These are phyloP conservation scores for Daldinia vernicosa DNA, from an alignment of 495 filamentous ascomycete genomes.

Conservation along the genomic window DNA sequence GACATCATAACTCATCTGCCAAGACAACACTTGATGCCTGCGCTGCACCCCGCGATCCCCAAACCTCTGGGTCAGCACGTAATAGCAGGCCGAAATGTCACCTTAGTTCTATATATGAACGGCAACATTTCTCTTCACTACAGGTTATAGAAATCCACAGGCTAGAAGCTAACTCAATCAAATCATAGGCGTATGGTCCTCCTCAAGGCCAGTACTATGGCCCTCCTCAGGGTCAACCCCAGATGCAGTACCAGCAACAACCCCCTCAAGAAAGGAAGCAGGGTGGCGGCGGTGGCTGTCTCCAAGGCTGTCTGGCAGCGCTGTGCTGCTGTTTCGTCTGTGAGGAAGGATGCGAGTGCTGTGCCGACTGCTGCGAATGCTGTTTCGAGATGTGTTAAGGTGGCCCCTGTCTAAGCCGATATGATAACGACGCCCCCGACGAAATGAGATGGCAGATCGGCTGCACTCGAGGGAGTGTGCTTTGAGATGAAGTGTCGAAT, in stretches of 20 bases:
- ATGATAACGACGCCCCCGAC: conserved; percentile 26
- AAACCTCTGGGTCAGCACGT: conserved; percentile 13
- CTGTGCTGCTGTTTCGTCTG: conserved; percentile 83
- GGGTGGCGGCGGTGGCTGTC: conserved; percentile 66
- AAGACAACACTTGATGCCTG: conserved; percentile 19
- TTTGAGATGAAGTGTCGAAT: conserved; percentile 13
- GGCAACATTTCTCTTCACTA: background rate
- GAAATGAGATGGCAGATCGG: conserved; percentile 16
- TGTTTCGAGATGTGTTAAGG: conserved; percentile 62
- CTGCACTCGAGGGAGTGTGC: background rate
- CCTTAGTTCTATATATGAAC: conserved; percentile 9
- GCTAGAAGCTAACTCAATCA: conserved; percentile 18
- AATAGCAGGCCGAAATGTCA: conserved; percentile 15
- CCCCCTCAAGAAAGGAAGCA: conserved; percentile 58
- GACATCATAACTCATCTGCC: conserved; percentile 16
- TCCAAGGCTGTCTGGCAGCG: conserved; percentile 71
- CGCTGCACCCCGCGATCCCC: conserved; percentile 19
- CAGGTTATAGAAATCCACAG: background rate
- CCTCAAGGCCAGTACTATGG: conserved; percentile 43
- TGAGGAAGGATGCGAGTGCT: conserved; percentile 82
- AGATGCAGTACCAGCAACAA: conserved; percentile 69
- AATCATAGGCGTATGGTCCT: conserved; percentile 43
- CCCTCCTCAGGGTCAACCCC: conserved; percentile 28
- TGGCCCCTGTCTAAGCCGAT: conserved; percentile 6
- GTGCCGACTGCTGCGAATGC: conserved; percentile 74